Evolutionary conservation across 164 flowering plant genomes (phyloP), one percentile per base, ranked within the genome.

Genomic region (Stephania cephalantha): DNA sequence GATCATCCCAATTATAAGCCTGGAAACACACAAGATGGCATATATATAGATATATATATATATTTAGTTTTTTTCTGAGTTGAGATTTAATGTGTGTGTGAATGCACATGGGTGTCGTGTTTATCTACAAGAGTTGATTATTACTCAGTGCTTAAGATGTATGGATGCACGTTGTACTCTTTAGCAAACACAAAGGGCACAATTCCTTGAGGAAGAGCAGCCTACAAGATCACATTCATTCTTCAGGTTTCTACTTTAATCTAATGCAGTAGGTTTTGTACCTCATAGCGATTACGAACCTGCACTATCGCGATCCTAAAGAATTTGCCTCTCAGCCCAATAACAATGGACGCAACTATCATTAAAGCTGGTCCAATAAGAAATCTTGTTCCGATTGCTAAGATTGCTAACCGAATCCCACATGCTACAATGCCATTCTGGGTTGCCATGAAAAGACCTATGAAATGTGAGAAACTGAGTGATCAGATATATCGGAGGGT

Each of bases 371-470:
- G 96, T 46, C 96, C 96, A 4, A 73, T 68, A 1, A 90, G 6
- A 81, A 91, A 93, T 80, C 83, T 90, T 81, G 85, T 11, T 67
- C 68, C 91, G 86, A 90, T 82, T 73, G 89, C 85, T 64, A 87
- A 61, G 18, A 79, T 42, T 68, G 88, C 85, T 83, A 78, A 77
- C 61, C 78, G 74, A 31, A 79, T 76, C 13, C 94, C 93, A 72
- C 96, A 89, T 68, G 98, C 87, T 71, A 89, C 82, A 25, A 93
- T 77, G 67, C 88, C 85, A 1, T 83, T 25, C 35, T 79, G 86
- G 31, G 90, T 86, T 73, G 91, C 98, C 91, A 88, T 93, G 85
- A 91, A 93, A 61, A 93, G 88, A 71, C 97, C 95, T 90, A 76
- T 58, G 44, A 73, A 80, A 50, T 44, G 46, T 31, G 46, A 72